Conservation (phyloP, 441 rosid species). For the Sinapis alba region DNA sequence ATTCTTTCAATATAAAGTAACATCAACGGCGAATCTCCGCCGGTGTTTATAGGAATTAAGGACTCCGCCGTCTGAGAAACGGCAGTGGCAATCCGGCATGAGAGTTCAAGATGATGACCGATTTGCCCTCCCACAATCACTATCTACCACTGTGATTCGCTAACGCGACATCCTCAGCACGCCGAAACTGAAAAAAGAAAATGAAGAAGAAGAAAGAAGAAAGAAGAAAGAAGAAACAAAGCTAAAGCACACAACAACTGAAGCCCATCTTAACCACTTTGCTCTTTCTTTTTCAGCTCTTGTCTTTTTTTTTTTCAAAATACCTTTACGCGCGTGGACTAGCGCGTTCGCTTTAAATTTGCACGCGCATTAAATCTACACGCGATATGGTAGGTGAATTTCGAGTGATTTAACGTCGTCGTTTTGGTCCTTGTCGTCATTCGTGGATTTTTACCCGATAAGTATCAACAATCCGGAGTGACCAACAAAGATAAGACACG, state of each 20-base stretch:
- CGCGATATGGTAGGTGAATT: conserved; percentile 39
- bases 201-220: background rate
- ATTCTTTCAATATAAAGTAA: background rate
- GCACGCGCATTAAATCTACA: conserved; percentile 26
- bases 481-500: conserved; percentile 7
- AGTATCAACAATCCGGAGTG: background rate
- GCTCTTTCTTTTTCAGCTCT: conserved; percentile 33
- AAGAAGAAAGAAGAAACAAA: conserved; percentile 7
- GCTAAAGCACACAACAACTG: conserved; percentile 42
- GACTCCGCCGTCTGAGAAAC: conserved; percentile 28
- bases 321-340: conserved; percentile 34
- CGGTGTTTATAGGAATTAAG: conserved; percentile 7
- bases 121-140: background rate
- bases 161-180: conserved; percentile 36
- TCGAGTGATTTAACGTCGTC: background rate
- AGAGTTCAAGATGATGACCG: conserved; percentile 11
- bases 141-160: conserved; percentile 16
- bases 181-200: conserved; percentile 35
- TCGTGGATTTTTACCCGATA: conserved; percentile 32
- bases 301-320: conserved; percentile 9
- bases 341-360: conserved; percentile 14
- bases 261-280: conserved; percentile 44
- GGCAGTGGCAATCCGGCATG: conserved; percentile 33
- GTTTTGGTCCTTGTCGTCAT: conserved; percentile 1
- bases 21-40: conserved; percentile 8